These are phyloP conservation scores for Leptosphaerulina australis DNA, from an alignment of 2,329 filamentous ascomycete genomes.

Conservation along the genomic window DNA sequence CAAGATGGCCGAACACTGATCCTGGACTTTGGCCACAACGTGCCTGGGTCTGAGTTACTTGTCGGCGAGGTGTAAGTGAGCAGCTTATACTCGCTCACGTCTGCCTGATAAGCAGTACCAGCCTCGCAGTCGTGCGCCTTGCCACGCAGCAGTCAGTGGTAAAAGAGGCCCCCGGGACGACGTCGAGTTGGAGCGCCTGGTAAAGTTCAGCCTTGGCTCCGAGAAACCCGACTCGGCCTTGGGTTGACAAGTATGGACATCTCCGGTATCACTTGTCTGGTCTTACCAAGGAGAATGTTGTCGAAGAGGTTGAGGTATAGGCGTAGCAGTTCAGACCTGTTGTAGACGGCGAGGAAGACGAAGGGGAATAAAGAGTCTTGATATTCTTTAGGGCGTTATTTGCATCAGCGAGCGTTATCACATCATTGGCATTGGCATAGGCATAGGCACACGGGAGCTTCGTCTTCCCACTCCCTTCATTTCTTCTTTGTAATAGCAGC, in stretches of 20 bases:
- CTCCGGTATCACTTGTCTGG: not conserved
- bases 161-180: not conserved
- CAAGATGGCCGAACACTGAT: slow-evolving; percentile 92
- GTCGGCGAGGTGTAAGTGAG: slow-evolving; percentile 20
- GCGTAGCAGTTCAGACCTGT: not conserved
- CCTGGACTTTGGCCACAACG: slow-evolving; percentile 81
- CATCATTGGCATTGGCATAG: slow-evolving; percentile 15
- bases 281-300: not conserved
- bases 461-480: not conserved
- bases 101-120: not conserved
- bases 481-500: slow-evolving; percentile 17
- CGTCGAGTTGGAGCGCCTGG: not conserved
- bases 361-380: not conserved
- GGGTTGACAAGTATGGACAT: not conserved
- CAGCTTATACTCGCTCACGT: not conserved
- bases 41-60: slow-evolving; percentile 60
- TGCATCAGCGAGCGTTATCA: slow-evolving; percentile 15
- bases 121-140: not conserved
- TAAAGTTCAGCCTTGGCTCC: not conserved
- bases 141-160: slow-evolving; percentile 3
- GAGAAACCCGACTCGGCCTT: not conserved
- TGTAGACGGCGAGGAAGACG: not conserved
- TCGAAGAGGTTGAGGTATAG: not conserved
- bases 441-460: slow-evolving; percentile 1
- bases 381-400: slow-evolving; percentile 2